phyloP scores from a whole-genome alignment of 306 rosid genomes.

The Parietaria judaica region DNA sequence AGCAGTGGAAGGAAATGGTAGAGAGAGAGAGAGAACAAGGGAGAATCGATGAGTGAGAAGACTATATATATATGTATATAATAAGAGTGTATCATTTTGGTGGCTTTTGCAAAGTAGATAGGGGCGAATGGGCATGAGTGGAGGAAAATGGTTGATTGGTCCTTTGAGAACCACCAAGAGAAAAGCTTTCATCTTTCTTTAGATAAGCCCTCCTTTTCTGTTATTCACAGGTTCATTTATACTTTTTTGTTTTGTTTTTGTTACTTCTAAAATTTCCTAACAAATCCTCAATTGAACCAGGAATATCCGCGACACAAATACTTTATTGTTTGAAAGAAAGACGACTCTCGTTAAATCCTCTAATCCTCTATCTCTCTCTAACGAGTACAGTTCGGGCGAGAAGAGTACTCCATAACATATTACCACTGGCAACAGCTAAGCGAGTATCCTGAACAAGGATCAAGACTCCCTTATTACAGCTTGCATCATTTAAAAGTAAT shows the following conservation, averaged over 20 bases:
- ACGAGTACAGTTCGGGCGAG: no score
- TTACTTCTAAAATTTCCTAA: neutral
- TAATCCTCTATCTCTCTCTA: no score
- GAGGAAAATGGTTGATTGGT: slow-evolving; percentile 52
- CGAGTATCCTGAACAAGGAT: no score
- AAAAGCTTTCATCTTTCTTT: neutral
- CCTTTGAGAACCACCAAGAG: slow-evolving; percentile 46
- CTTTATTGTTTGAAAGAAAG: no score
- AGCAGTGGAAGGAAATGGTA: no score
- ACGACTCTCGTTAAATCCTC: no score
- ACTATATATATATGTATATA: neutral
- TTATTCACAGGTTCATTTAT: neutral
- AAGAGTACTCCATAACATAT: no score
- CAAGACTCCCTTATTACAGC: no score
- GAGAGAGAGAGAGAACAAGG: slow-evolving; percentile 12
- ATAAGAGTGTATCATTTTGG: slow-evolving; percentile 21
- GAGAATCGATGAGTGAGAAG: neutral
- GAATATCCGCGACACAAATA: no score
- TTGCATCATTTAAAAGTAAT: no score
- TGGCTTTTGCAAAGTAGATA: slow-evolving; percentile 72
- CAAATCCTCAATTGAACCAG: neutral
- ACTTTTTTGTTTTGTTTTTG: neutral
- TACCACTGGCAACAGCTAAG: no score
- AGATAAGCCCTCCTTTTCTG: slow-evolving; percentile 15
- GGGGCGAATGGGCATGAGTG: slow-evolving; percentile 51